Percentiles rank a stretch among this genome's conserved stretches.
phyloP scores from a whole-genome alignment of 805 yeast genomes.

The Saccharomycopsis capsularis region DNA sequence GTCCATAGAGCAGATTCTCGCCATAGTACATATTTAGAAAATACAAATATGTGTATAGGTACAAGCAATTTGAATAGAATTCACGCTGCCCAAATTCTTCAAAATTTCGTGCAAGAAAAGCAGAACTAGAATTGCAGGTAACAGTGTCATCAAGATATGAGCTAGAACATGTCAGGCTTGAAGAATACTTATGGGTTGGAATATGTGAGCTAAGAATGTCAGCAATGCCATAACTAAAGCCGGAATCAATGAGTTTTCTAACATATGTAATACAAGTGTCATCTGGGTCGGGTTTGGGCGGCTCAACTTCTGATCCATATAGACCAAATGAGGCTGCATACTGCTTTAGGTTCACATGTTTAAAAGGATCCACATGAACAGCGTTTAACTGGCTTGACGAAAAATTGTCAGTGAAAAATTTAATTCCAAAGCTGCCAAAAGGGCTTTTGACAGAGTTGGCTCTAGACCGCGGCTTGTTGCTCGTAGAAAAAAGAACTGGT shows the following conservation, averaged over 20 bases:
- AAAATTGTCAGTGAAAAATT: constrained; percentile 1
- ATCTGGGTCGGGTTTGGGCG: constrained; percentile 11
- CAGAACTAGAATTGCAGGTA: background rate
- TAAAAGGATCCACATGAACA: background rate
- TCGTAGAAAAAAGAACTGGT: background rate
- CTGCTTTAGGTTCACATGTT: background rate
- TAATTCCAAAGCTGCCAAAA: background rate
- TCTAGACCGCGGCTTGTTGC: constrained; percentile 3
- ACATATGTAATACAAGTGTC: constrained; percentile 12
- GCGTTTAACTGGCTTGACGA: background rate
- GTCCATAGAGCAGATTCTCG: no score
- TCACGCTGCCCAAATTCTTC: background rate
- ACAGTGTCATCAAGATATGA: background rate
- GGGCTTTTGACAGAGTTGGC: constrained; percentile 6
- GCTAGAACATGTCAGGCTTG: no score
- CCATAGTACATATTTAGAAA: constrained; percentile 14
- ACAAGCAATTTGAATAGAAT: constrained; percentile 18
- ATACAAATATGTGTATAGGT: constrained; percentile 15
- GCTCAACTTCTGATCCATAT: background rate
- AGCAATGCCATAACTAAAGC: constrained; percentile 17
- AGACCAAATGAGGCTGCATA: background rate
- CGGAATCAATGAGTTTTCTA: constrained; percentile 11
- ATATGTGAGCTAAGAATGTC: constrained; percentile 18
- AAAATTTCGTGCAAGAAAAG: background rate
- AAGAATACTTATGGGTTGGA: constrained; percentile 5